Conservation (phyloP, 164 flowering plant species). For the Vitis rupestris region DNA sequence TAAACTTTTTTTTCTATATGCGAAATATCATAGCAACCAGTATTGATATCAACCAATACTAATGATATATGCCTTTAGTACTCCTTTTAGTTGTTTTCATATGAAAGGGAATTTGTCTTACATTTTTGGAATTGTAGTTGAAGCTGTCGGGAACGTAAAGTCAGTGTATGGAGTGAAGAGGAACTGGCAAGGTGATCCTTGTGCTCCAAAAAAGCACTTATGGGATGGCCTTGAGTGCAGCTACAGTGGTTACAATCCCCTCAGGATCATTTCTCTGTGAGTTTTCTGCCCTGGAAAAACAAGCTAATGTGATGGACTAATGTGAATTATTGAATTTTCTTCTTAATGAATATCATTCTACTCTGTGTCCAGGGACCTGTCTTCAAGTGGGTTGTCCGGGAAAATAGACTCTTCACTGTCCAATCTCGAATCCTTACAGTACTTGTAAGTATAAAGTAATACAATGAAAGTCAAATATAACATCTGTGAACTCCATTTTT, state of each 20-base stretch:
- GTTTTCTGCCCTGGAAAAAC: constrained; percentile 4
- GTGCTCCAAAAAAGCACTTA: constrained; percentile 22
- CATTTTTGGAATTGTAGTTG: constrained; percentile 13
- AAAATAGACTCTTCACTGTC: constrained; percentile 25
- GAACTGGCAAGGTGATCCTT: constrained; percentile 58
- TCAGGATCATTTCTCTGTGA: constrained; percentile 39
- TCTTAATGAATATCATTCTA: neutral
- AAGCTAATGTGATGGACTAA: too few species aligned
- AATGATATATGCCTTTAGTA: too few species aligned
- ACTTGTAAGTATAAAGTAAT: constrained; percentile 34
- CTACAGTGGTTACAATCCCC: constrained; percentile 13
- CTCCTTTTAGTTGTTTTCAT: too few species aligned
- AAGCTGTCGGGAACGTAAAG: constrained; percentile 30
- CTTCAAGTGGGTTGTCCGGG: constrained; percentile 41
- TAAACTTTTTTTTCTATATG: too few species aligned
- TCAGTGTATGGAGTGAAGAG: constrained; percentile 23
- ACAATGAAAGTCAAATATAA: neutral
- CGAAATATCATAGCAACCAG: too few species aligned
- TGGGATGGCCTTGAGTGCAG: constrained; percentile 48
- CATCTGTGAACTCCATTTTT: neutral
- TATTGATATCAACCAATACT: too few species aligned
- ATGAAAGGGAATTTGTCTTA: too few species aligned
- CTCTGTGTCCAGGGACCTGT: constrained; percentile 27
- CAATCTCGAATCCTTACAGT: constrained; percentile 25
- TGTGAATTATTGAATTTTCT: neutral